Evolutionary conservation across 176 grass and related monocot genomes (phyloP), one percentile per base, ranked within the genome.

Genomic region (Raddia guianensis): DNA sequence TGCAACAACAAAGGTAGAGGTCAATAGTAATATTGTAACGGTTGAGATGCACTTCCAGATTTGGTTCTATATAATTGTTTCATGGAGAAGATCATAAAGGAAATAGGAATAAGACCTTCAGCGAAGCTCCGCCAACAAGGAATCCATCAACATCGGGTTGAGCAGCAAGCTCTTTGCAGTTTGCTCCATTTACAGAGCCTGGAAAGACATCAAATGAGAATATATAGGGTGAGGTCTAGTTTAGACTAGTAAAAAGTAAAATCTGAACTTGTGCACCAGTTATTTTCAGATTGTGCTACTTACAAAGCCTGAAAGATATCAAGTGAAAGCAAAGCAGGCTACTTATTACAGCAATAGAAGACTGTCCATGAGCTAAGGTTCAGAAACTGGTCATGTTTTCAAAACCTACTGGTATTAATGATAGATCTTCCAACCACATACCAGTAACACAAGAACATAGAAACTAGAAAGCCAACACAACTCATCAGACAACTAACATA

Each of bases 161-260:
- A 81, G 85, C 74, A 0, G 85, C 90, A 47, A 92, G 81, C 32
- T 88, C 87, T 78, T 90, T 92, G 82, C 90, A 90, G 75, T 92
- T 95, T 11, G 74, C 87, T 67, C 83, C 93, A 82, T 85, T 95
- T 67, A 95, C 93, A 72, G 93, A 95, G 12, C 93, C 93, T 95
- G 83, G n/a, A 63, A 78, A 69, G 10, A 5, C 6, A 70, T 33
- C 27, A 83, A 79, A 32, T 37, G 32, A 46, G 45, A 54, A 34
- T 4, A 49, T 16, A 32, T 61, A 35, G 2, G 18, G 13, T 47
- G 16, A 66, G 12, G 12, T 76, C 35, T 52, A 85, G 7, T 80
- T 67, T 54, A 76, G 7, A 68, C 63, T 19, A 86, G 18, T 49
- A 47, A 7, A 7, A 72, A 34, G 9, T 12, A 48, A 72, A 20